Base-by-base conservation (phyloP, 768 basidiomycete species). In the Favolaschia claudopus region DNA sequence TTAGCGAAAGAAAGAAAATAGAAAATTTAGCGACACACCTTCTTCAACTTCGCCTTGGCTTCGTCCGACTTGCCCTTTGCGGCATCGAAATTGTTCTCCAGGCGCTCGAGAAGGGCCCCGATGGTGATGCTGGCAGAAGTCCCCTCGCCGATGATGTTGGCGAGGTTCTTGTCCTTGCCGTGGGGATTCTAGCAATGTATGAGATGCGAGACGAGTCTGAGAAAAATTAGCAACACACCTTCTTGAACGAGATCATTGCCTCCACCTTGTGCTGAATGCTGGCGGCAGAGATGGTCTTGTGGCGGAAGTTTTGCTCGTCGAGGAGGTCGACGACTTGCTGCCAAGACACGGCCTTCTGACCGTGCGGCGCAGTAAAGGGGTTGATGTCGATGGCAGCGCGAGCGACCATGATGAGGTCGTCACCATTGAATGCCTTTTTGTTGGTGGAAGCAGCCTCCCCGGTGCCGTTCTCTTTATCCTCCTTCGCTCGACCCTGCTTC, bases 21-120 rank as follows among this genome's bases (percentile, higher is more conserved):
- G 19, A 20, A 15, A 27, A 28, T 9, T 43, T n/a, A n/a, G 13
- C 8, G 17, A 43, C 53, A 13, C 31, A 59, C 58, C 50, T 51
- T 33, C 44, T 52, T 51, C 2, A 59, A 22, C 49, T 52, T 39
- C 12, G 33, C 58, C 44, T 59, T 59, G 6, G 43, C 58, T 0
- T 46, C 34, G 25, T 59, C 58, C 19, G 58, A 45, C 50, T 59
- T 59, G 24, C 19, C 48, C 42, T 58, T 58, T 13, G 56, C 56
- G 1, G 3, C 13, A 27, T 58, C 48, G 29, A 24, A 44, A 25
- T 50, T 31, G 15, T 7, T 36, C 33, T 58, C 56, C 20, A 58
- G 19, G 2, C 10, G 31, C 39, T 58, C 56, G 25, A 58, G 39
- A 7, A 40, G 33, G 7, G 56, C 56, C 2, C 40, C 56, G 46